Conservation (phyloP, 441 rosid genomes). For the Gossypium schwendimanii region DNA sequence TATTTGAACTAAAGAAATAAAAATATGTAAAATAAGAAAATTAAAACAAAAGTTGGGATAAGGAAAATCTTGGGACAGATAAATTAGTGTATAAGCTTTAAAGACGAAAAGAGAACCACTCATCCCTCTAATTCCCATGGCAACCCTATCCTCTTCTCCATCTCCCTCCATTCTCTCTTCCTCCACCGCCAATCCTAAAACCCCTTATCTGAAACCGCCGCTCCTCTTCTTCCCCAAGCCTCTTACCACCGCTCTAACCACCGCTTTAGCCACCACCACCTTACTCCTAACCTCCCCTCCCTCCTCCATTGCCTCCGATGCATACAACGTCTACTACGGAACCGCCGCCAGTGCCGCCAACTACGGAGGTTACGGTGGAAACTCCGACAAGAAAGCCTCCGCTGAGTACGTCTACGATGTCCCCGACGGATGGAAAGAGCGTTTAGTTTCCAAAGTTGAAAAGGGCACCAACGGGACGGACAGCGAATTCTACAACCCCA, state of each 20-base stretch:
- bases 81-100: neutral
- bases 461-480: conserved; percentile 95
- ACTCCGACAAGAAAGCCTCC: conserved; percentile 72
- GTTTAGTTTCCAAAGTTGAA: conserved; percentile 79
- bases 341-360: conserved; percentile 93
- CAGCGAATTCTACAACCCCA: conserved; percentile 87
- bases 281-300: conserved; percentile 40
- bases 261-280: conserved; percentile 46
- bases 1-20: too few species aligned
- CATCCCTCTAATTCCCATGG: conserved; percentile 34
- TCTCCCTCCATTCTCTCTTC: conserved; percentile 37
- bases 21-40: neutral
- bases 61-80: conserved; percentile 3
- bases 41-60: conserved; percentile 4
- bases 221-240: conserved; percentile 15
- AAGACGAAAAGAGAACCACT: conserved; percentile 13
- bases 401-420: conserved; percentile 90
- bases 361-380: conserved; percentile 84
- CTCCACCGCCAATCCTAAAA: conserved; percentile 25
- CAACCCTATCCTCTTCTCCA: conserved; percentile 43
- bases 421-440: conserved; percentile 86
- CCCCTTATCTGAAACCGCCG: conserved; percentile 17
- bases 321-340: conserved; percentile 67
- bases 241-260: conserved; percentile 23
- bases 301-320: conserved; percentile 41